A percentile compares a stretch with the other conserved stretches of the same genome.
These are phyloP conservation scores for Acidomyces sp. DNA, from an alignment of 495 filamentous ascomycete genomes.

Conservation along the genomic window DNA sequence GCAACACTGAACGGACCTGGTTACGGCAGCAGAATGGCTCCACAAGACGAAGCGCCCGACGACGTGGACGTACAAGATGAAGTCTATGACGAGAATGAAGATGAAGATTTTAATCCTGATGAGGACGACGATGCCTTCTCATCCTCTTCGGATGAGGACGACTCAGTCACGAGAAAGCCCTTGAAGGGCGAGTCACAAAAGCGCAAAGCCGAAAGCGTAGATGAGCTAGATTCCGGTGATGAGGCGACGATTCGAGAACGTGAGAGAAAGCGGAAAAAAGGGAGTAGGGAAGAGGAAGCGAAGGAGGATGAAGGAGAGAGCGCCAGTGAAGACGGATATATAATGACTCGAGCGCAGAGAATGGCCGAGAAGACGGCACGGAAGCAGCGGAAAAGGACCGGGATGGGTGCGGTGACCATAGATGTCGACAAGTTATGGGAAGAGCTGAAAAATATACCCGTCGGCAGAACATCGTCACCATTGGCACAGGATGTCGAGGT, in stretches of 20 bases:
- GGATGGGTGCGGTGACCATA: conserved; percentile 57
- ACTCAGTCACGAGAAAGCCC: conserved; percentile 1
- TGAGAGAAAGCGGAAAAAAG: conserved; percentile 11
- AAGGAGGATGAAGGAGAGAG: conserved; percentile 11
- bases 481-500: not conserved
- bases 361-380: conserved; percentile 44
- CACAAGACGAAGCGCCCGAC: too few relatives aligned
- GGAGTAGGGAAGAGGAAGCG: conserved; percentile 2
- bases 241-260: conserved; percentile 19
- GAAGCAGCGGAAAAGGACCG: conserved; percentile 43
- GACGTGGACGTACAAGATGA: conserved; percentile 11
- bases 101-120: conserved; percentile 23
- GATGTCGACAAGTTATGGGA: conserved; percentile 87
- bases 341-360: conserved; percentile 56
- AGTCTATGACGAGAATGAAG: conserved; percentile 17
- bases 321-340: conserved; percentile 58
- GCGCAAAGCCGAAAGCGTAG: conserved; percentile 8
- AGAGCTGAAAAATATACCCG: conserved; percentile 43
- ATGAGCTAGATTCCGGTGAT: conserved; percentile 22
- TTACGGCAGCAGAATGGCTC: too few relatives aligned
- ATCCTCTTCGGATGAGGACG: conserved; percentile 18
- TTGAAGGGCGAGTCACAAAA: conserved; percentile 8
- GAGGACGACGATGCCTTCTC: conserved; percentile 8
- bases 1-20: too few relatives aligned
- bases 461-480: conserved; percentile 12